Evolutionary conservation across 495 filamentous ascomycete genomes (phyloP), one percentile per base, ranked within the genome.

Genomic region (Lasiosphaeria hispida): DNA sequence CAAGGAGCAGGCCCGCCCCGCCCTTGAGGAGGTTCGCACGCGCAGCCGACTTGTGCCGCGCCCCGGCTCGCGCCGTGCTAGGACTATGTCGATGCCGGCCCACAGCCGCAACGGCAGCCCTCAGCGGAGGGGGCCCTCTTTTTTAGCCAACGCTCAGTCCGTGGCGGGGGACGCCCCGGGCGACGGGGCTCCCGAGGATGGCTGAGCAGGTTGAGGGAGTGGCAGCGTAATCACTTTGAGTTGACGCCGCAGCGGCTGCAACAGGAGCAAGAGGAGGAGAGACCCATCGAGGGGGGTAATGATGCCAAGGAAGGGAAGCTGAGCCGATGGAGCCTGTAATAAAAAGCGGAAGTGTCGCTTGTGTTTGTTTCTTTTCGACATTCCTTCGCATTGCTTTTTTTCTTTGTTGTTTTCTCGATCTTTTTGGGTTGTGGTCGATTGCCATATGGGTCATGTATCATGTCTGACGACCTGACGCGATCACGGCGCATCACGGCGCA

Each of bases 1-100:
- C 55, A 72, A 72, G 60, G 68, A 72, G 42, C 70, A 72, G 58
- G 70, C 70, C 0, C 66, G 70, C 1, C 64, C 70, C 0, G 70
- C 70, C 1, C 59, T 71, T 37, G 68, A 71, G 50, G 70, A 72
- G 55, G 63, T 66, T 10, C 53, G 70, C 0, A 43, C 61, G 7
- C 49, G 64, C 7, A 54, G 57, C 0, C 40, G 64, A 6, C 44
- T 63, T 34, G 62, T 63, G 17, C 48, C 64, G 9, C 44, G 66
- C 34, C 63, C 66, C 1, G 63, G 63, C 4, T 67, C 63, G 2
- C 50, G 66, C 3, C 56, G 69, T 13, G 67, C 69, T 4, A 48
- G 69, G 35, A 72, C 67, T n/a, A 53, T 72, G 63, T 63, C 58
- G 9, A 68, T 69, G 62, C 64, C 64, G 9, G 60, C 54, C 10